phyloP scores from a whole-genome alignment of 768 basidiomycete genomes.

The Hypholoma fasciculare region DNA sequence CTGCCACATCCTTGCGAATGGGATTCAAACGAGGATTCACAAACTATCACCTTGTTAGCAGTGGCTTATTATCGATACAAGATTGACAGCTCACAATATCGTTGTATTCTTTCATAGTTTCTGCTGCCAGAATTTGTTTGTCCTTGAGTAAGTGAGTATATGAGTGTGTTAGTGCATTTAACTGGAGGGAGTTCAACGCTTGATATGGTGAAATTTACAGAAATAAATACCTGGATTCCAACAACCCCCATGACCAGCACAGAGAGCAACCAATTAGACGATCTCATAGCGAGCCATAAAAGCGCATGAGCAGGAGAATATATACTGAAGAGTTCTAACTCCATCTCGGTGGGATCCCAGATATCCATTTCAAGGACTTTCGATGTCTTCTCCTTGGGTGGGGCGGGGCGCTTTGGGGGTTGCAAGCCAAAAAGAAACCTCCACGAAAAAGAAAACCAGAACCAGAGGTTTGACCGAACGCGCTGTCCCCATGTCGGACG shows the following conservation, averaged over 20 bases:
- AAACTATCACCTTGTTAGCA: constrained; percentile 48
- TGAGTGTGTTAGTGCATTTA: constrained; percentile 48
- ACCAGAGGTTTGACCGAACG: constrained; percentile 47
- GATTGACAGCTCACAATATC: constrained; percentile 52
- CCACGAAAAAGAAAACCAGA: constrained; percentile 53
- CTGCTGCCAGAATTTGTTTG: constrained; percentile 69
- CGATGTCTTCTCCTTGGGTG: constrained; percentile 40
- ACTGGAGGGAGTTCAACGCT: constrained; percentile 29
- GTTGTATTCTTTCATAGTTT: constrained; percentile 86
- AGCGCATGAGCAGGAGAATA: constrained; percentile 80
- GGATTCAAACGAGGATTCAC: constrained; percentile 82
- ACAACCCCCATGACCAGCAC: constrained; percentile 66
- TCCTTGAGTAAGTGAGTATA: constrained; percentile 75
- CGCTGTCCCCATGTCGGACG: constrained; percentile 48
- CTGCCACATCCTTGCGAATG: constrained; percentile 72
- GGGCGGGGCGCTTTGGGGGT: constrained; percentile 37
- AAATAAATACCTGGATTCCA: constrained; percentile 54
- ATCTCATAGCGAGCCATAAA: constrained; percentile 69
- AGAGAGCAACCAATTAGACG: constrained; percentile 78
- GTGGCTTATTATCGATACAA: background rate
- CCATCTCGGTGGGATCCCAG: constrained; percentile 76
- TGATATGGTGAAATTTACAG: background rate
- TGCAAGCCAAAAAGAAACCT: constrained; percentile 68
- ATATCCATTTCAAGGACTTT: constrained; percentile 77
- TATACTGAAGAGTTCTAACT: constrained; percentile 66